A percentile compares a stretch with the other conserved stretches of the same genome.
Conservation (phyloP, 768 basidiomycete species). For the Leccinellum rugosiceps region DNA sequence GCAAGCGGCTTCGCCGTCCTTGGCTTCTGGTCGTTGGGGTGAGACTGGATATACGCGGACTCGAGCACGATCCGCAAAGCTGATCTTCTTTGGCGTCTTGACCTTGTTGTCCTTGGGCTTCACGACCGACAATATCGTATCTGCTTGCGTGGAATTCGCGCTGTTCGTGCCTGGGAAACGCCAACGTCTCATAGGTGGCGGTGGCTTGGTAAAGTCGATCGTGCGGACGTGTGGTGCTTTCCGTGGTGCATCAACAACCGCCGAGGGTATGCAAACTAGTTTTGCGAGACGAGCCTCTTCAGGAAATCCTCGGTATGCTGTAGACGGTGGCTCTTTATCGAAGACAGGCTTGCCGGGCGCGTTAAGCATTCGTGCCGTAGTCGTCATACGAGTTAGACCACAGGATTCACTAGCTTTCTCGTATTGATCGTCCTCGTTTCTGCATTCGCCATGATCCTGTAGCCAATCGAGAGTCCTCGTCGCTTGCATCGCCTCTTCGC, state of each 20-base stretch:
- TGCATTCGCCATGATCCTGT: background rate
- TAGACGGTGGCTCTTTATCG: background rate
- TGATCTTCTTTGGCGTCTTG: conserved; percentile 27
- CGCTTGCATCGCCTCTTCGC: background rate
- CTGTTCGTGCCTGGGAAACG: conserved; percentile 3
- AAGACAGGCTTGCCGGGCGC: conserved; percentile 8
- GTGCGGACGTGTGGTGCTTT: conserved; percentile 9
- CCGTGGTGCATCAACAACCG: background rate
- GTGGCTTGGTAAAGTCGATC: conserved; percentile 30
- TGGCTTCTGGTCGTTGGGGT: conserved; percentile 2
- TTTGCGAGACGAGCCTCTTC: background rate
- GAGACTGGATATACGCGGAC: conserved; percentile 19
- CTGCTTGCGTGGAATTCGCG: background rate
- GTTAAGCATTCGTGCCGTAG: background rate
- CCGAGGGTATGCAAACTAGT: background rate
- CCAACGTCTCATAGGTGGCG: conserved; percentile 8
- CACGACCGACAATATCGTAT: conserved; percentile 5
- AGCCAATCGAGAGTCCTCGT: background rate
- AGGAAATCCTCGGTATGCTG: background rate
- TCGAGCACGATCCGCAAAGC: conserved; percentile 22
- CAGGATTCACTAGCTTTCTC: too few species aligned
- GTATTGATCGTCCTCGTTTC: background rate
- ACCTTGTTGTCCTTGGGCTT: conserved; percentile 6
- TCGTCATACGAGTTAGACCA: background rate
- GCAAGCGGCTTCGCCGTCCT: background rate